Evolutionary conservation across 1,139 yeast species (phyloP).

Genomic region (Scheffersomyces segobiensis): DNA sequence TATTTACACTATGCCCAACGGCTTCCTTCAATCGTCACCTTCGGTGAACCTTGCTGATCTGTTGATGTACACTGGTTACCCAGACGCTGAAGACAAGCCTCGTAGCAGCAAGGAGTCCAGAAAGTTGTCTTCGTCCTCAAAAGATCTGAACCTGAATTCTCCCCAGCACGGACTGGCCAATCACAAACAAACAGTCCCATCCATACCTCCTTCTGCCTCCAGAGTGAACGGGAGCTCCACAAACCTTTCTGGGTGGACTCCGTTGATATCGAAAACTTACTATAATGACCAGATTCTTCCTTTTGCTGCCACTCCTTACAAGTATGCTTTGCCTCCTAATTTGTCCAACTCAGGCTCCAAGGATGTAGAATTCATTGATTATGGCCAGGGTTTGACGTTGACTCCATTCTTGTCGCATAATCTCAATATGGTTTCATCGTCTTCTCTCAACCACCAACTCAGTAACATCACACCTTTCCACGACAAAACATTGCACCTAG

Average conservation of each 20-base stretch:
- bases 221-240: slow-evolving; percentile 18
- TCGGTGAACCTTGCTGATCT: slow-evolving; percentile 30
- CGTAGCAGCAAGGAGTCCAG: slow-evolving; percentile 1
- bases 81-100: slow-evolving; percentile 12
- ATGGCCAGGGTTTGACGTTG: slow-evolving; percentile 41
- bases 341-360: slow-evolving; percentile 11
- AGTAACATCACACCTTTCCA: slow-evolving; percentile 44
- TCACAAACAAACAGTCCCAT: neutral
- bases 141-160: neutral
- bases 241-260: slow-evolving; percentile 45
- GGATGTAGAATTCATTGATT: slow-evolving; percentile 22
- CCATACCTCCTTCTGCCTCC: slow-evolving; percentile 31
- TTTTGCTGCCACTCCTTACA: slow-evolving; percentile 40
- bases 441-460: slow-evolving; percentile 17
- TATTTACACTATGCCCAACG: slow-evolving; percentile 29
- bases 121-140: neutral
- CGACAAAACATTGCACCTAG: slow-evolving; percentile 43
- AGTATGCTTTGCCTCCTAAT: slow-evolving; percentile 7
- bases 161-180: neutral
- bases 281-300: slow-evolving; percentile 37
- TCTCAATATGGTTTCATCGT: slow-evolving; percentile 21
- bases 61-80: slow-evolving; percentile 19
- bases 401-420: slow-evolving; percentile 49
- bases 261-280: slow-evolving; percentile 41
- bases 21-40: slow-evolving; percentile 38